Percentiles rank a stretch among this genome's conserved stretches.
Conservation (phyloP, 345 rosid genomes). For the Mercurialis annua region DNA sequence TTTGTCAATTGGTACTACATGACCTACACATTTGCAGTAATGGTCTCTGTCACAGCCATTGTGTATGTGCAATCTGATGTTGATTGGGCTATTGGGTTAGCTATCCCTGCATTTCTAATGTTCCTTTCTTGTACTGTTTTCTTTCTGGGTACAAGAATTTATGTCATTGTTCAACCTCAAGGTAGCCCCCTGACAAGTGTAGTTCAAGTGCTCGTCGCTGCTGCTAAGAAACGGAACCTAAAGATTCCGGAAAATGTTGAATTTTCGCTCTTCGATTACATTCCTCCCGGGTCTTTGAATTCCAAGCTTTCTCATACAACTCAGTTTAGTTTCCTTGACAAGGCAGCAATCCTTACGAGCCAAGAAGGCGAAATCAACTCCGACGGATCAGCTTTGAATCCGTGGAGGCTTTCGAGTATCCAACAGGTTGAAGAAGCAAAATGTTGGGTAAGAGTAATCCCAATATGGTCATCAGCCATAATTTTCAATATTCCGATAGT, state of each 20-base stretch:
- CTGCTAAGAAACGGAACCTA: constrained; percentile 21
- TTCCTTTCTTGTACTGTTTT: constrained; percentile 31
- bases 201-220: constrained; percentile 34
- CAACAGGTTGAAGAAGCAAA: constrained; percentile 73
- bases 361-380: constrained; percentile 38
- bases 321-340: constrained; percentile 49
- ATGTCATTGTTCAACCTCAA: constrained; percentile 37
- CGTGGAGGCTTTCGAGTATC: constrained; percentile 65
- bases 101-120: constrained; percentile 38
- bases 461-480: constrained; percentile 54
- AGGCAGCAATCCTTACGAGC: constrained; percentile 48
- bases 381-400: constrained; percentile 46
- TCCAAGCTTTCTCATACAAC: constrained; percentile 25
- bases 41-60: constrained; percentile 25
- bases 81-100: constrained; percentile 37
- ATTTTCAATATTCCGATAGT: constrained; percentile 35
- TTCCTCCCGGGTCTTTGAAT: constrained; percentile 25
- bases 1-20: constrained; percentile 45
- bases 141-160: constrained; percentile 34
- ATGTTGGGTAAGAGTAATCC: constrained; percentile 50
- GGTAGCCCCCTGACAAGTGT: constrained; percentile 40
- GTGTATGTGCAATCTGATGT: constrained; percentile 36
- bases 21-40: constrained; percentile 33
- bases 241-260: constrained; percentile 14
- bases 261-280: constrained; percentile 21